Evolutionary conservation across 1,139 yeast species (phyloP), one percentile per base, ranked within the genome.

Genomic region (Blastobotrys aristatus): DNA sequence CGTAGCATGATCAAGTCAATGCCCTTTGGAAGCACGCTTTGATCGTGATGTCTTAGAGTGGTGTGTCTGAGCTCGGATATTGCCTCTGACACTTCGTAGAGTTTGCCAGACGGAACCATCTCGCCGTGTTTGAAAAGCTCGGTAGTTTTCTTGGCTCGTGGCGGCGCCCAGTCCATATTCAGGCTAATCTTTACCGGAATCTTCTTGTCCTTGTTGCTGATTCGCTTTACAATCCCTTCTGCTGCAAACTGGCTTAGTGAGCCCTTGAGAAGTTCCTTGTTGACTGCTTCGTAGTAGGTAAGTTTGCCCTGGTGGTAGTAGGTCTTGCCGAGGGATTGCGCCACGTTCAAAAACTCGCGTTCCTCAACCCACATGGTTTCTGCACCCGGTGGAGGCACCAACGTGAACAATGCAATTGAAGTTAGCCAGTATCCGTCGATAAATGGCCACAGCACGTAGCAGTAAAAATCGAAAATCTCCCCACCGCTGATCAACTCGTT

Each of bases 361-460:
- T 61, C 65, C n/a, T 57, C 60, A 21, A 64, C 62, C 64, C 65
- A 63, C 26, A 60, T 26, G 2, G 56, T 47, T 22, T 49, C 40
- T 27, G 39, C 39, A 7, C 20, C 39, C 3, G 37, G 6, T 2
- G 31, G 8, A 1, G 68, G 65, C 1, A 70, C 64, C 50, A 70
- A 57, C 31, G 68, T 55, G 50, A 67, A 65, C 43, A 71, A 52
- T 11, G 72, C 55, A n/a, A 68, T 60, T 2, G 70, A 57, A 0
- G 70, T 67, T 16, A 69, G 57, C 74, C 74, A 71, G 56, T 67
- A 71, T 3, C 74, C 74, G 44, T 71, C 75, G 36, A 70, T 59
- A 49, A 68, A 71, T 2, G 75, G 75, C 75, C 75, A 71, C 14
- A 71, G 57, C 39, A 70, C 53, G 52, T 63, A 68, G 50, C 73